phyloP scores from a whole-genome alignment of 345 rosid species.

The Alliaria petiolata region DNA sequence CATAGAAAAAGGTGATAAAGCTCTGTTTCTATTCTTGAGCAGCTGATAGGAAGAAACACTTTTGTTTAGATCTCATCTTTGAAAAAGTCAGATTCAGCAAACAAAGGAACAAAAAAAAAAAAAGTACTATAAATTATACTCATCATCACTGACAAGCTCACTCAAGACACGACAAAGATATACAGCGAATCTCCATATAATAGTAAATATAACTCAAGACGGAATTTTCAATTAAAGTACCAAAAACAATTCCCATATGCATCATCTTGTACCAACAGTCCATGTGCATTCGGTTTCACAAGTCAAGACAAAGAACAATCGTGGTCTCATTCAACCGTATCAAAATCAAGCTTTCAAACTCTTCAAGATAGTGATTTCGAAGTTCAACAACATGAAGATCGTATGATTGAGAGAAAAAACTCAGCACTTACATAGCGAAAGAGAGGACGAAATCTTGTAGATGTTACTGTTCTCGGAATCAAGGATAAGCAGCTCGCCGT shows the following conservation, averaged over 20 bases:
- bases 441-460: slow-evolving; percentile 81
- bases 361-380: neutral
- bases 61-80: slow-evolving; percentile 24
- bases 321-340: neutral
- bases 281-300: slow-evolving; percentile 26
- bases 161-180: slow-evolving; percentile 28
- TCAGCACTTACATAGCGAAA: slow-evolving; percentile 73
- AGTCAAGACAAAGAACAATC: slow-evolving; percentile 5
- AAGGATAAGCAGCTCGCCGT: slow-evolving; percentile 82
- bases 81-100: slow-evolving; percentile 24
- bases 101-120: neutral
- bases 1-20: neutral
- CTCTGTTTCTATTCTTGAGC: neutral
- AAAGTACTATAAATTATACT: slow-evolving; percentile 10
- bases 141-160: slow-evolving; percentile 20
- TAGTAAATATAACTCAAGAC: slow-evolving; percentile 15
- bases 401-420: neutral
- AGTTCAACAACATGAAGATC: neutral
- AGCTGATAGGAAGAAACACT: neutral
- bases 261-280: slow-evolving; percentile 23
- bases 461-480: slow-evolving; percentile 91
- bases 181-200: slow-evolving; percentile 26
- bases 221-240: neutral
- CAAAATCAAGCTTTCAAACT: neutral
- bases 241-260: slow-evolving; percentile 1